Evolutionary conservation across 176 grass and related monocot species (phyloP), one percentile per base, ranked within the genome.

Genomic region (Aegilops umbellulata): DNA sequence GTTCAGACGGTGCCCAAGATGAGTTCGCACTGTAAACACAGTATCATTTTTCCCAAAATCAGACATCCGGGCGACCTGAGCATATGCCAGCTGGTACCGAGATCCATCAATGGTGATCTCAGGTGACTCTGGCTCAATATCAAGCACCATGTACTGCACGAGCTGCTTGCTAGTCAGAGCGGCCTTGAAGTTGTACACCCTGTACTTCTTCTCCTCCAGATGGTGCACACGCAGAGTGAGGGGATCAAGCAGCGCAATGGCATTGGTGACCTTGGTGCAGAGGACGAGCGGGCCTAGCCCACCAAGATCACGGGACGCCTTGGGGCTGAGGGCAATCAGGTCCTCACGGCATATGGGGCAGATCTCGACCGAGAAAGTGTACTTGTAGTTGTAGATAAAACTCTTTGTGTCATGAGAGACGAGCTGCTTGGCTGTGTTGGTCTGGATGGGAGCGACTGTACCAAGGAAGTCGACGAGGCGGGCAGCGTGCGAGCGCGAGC

Each of bases 271-370:
- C 82, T 91, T 98, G 71, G 87, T 80, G 75, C 95, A 95, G 36
- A 98, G 89, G 63, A 98, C 95, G 2, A 98, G 75, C 2, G 91
- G 95, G 20, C 95, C 95, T 74, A 98, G 89, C 19, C 94, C 94
- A 51, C 93, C 95, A 11, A 95, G 89, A 11, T 90, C 89, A 13
- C 90, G 89, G 7, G 91, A 88, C 23, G 87, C 85, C 83, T 95
- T 91, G 58, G 89, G 93, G 29, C 91, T 90, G 34, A 97, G 93
- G 3, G 90, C 90, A 66, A 95, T 89, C 80, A 95, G 85, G 82
- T 98, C 95, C 85, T 95, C 93, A n/a, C 93, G 93, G 86, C 95
- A 98, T 72, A 98, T 93, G 27, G 93, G 95, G 78, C 87, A 93
- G 38, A 98, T 98, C 85, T 98, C 95, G 17, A 98, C 93, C 2